phyloP scores from a whole-genome alignment of 169 alveolate species.

The Gregarina niphandrodes region DNA sequence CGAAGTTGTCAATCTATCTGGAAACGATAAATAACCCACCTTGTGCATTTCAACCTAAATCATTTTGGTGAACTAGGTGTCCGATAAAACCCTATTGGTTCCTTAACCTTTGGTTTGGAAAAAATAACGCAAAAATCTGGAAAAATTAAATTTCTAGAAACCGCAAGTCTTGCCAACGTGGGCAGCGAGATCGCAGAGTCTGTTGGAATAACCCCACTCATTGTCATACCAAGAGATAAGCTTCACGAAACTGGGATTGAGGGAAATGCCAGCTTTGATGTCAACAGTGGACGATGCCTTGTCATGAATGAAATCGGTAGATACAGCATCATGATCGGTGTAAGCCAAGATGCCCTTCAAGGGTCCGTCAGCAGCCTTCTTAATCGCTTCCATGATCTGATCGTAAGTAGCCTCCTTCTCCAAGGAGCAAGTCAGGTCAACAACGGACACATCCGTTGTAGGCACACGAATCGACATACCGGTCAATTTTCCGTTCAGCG shows the following conservation, averaged over 20 bases:
- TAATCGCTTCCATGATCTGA: constrained; percentile 68
- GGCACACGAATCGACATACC: constrained; percentile 99
- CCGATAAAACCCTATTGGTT: too few species aligned
- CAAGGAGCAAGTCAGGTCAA: constrained; percentile 82
- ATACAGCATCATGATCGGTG: constrained; percentile 83
- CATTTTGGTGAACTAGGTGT: too few species aligned
- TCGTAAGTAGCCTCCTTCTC: constrained; percentile 78
- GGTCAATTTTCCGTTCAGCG: constrained; percentile 85
- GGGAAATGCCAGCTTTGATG: constrained; percentile 82
- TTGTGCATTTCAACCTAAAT: too few species aligned
- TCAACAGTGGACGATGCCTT: constrained; percentile 79
- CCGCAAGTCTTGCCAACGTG: constrained; percentile 27
- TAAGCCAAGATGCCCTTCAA: constrained; percentile 76
- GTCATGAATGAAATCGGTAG: constrained; percentile 78
- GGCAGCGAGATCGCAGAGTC: constrained; percentile 72
- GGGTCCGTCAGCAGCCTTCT: constrained; percentile 68
- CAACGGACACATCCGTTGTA: constrained; percentile 90
- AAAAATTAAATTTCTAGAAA: too few species aligned
- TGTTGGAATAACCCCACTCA: constrained; percentile 91
- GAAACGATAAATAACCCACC: too few species aligned
- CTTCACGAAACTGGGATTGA: constrained; percentile 81
- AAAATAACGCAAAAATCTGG: too few species aligned
- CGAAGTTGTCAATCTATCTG: too few species aligned
- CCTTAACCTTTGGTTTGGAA: too few species aligned
- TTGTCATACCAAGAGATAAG: constrained; percentile 93